Conservation (phyloP, 2,329 filamentous ascomycete species). For the Claviceps paspali region DNA sequence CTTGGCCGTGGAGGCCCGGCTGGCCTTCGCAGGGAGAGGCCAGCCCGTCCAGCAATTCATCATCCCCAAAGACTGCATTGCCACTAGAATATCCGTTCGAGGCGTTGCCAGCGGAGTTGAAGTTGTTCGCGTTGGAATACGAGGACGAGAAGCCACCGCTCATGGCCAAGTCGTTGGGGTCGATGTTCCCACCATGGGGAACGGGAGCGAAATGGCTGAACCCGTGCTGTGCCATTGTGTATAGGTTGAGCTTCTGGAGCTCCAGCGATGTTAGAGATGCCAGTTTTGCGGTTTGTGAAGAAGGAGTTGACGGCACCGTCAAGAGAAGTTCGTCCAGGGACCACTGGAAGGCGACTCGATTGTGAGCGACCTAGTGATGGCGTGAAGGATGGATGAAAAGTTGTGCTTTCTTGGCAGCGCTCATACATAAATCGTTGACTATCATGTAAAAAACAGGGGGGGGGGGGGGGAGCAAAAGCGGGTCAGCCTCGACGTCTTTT, state of each 20-base stretch:
- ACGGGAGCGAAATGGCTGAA: constrained; percentile 40
- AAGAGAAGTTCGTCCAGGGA: constrained; percentile 1
- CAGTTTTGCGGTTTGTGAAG: constrained; percentile 5
- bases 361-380: not conserved
- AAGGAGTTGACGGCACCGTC: constrained; percentile 5
- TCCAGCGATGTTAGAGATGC: constrained; percentile 5
- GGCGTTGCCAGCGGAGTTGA: constrained; percentile 43
- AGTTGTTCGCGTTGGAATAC: constrained; percentile 35
- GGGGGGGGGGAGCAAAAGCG: too few relatives aligned
- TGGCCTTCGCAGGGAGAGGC: constrained; percentile 38
- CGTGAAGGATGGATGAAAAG: not conserved
- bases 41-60: constrained; percentile 70
- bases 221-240: constrained; percentile 38
- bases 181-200: constrained; percentile 47
- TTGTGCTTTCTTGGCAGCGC: not conserved
- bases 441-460: not conserved
- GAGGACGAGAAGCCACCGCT: constrained; percentile 41
- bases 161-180: constrained; percentile 76
- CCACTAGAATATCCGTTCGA: constrained; percentile 62
- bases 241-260: constrained; percentile 7
- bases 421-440: not conserved
- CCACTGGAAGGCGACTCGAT: constrained; percentile 1
- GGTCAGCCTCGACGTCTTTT: not conserved
- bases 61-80: constrained; percentile 68
- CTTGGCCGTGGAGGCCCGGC: constrained; percentile 33